Evolutionary conservation across 805 yeast genomes (phyloP), one percentile per base, ranked within the genome.

Genomic region (Kazachstania taianensis): DNA sequence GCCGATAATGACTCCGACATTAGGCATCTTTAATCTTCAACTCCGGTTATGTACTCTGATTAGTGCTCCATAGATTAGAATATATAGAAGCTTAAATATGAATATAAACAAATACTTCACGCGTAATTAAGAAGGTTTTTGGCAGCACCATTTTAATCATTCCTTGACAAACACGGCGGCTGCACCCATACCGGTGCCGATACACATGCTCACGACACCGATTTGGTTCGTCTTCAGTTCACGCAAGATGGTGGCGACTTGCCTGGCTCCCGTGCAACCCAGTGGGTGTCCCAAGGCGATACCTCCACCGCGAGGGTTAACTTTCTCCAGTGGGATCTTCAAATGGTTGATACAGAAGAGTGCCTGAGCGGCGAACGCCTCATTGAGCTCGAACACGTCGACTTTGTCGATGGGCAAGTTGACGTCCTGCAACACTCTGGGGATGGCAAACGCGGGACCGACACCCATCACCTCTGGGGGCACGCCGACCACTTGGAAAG

Each of bases 111-210:
- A n/a, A n/a, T n/a, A n/a, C n/a, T n/a, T n/a, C n/a, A n/a, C n/a
- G n/a, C n/a, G n/a, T n/a, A n/a, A n/a, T n/a, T n/a, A n/a, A n/a
- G n/a, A n/a, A n/a, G n/a, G n/a, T n/a, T n/a, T n/a, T n/a, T n/a
- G n/a, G n/a, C n/a, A n/a, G n/a, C n/a, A n/a, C n/a, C n/a, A n/a
- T n/a, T n/a, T n/a, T 20, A 4, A 12, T 45, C 69, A 85, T 66
- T 89, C 97, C 52, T 72, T 80, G 30, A 84, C 70, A 49, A 89
- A 71, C 30, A 87, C 67, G 10, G 89, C 81, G 32, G 97, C 97
- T 23, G 96, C 96, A 46, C 97, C 97, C 94, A 87, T 89, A 50
- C 97, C 97, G 24, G 96, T 85, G 52, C 97, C 97, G 46, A 89
- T 78, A 67, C 97, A 89, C 97, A 89, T 89, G 44, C 94, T 81